Evolutionary conservation across 495 filamentous ascomycete genomes (phyloP), one percentile per base, ranked within the genome.

Genomic region (Barbatosphaeria neglecta): DNA sequence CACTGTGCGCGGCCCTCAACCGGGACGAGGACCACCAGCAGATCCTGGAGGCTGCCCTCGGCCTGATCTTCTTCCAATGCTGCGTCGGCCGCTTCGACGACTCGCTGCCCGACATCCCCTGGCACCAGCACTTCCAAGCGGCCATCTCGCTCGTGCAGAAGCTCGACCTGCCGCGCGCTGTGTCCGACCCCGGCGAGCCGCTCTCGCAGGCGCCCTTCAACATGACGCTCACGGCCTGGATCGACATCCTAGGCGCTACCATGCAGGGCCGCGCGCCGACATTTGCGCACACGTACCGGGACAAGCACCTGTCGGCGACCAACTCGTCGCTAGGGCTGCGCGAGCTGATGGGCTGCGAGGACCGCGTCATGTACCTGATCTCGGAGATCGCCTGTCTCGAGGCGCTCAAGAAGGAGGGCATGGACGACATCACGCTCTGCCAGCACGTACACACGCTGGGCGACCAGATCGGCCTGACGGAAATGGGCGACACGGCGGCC

Each of bases 291-390:
- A 84, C 83, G 11, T 98, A 98, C 59, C 83, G 92, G 25, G 76
- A 87, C 51, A 94, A 96, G 72, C 86, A 95, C 58, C 74, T 94
- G 11, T 81, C 74, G 46, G 68, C 75, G 1, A 72, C 78, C 10
- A 77, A 82, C 28, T 79, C 83, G 17, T 75, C 67, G 40, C 64
- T 78, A 33, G 92, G 92, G 3, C 71, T 98, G 18, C 80, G 81
- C 31, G 92, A 96, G 60, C 74, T 98, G 10, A 98, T 97, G 92
- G 92, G 92, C 46, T 98, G 92, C 63, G 92, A 98, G 47, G 92
- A 98, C 67, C 80, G 82, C 19, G 80, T 98, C 57, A 96, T 98
- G 92, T 98, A 95, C 60, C 75, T 97, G 50, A 95, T 98, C 57
- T 95, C 89, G 2, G 92, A 98, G 60, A 95, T 96, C 53, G 86